Conservation (phyloP, 305 asterid species). For the Ruellia speciosa region DNA sequence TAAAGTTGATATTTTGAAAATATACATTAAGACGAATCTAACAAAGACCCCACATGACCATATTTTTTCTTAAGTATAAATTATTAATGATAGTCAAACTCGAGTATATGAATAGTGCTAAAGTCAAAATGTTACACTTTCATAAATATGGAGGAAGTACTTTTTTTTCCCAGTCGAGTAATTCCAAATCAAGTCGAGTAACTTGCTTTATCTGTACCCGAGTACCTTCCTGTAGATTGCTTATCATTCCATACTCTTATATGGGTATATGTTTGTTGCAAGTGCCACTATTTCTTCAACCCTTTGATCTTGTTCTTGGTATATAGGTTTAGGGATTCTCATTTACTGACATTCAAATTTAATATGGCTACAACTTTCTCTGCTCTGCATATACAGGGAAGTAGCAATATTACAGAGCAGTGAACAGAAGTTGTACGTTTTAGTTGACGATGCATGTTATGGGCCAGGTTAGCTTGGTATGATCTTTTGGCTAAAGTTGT, state of each 20-base stretch:
- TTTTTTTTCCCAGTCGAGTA: too few species aligned
- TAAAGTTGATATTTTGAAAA: too few species aligned
- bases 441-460: slow-evolving; percentile 33
- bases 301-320: not conserved
- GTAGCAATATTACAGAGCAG: slow-evolving; percentile 34
- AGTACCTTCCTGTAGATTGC: not conserved
- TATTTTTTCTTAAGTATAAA: too few species aligned
- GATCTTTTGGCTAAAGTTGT: slow-evolving; percentile 33
- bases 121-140: too few species aligned
- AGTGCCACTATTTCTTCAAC: not conserved
- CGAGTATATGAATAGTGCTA: too few species aligned
- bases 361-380: not conserved
- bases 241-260: not conserved
- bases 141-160: too few species aligned
- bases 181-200: too few species aligned
- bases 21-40: too few species aligned
- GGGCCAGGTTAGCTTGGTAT: slow-evolving; percentile 76
- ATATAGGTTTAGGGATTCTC: too few species aligned
- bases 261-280: not conserved
- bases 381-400: slow-evolving; percentile 30
- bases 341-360: not conserved
- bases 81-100: too few species aligned
- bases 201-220: not conserved
- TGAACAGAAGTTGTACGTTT: slow-evolving; percentile 31
- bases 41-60: too few species aligned